Conservation (phyloP, 345 rosid species). For the Anastatica hierochuntica region DNA sequence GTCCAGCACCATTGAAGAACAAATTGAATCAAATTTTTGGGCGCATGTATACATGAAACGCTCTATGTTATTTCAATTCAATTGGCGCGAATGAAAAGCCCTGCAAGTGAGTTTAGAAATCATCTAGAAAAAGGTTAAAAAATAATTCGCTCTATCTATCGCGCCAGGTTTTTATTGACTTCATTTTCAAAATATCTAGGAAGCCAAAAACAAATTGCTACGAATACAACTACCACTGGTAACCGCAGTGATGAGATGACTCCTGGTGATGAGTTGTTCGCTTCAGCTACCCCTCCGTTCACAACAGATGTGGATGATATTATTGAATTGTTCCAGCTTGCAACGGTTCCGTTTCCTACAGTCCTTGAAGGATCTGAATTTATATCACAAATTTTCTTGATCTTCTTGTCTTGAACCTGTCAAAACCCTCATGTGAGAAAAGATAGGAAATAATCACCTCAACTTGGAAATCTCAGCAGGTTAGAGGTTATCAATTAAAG, state of each 20-base stretch:
- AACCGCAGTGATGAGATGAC: constrained; percentile 73
- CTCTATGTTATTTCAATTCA: not conserved
- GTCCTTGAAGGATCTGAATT: constrained; percentile 52
- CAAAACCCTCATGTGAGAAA: constrained; percentile 12
- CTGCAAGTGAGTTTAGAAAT: too few relatives aligned
- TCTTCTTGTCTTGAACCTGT: constrained; percentile 96
- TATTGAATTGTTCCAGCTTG: constrained; percentile 45
- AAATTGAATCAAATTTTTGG: not conserved
- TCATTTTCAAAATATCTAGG: not conserved
- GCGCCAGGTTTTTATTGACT: too few relatives aligned
- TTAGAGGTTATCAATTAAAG: not conserved
- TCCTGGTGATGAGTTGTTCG: constrained; percentile 37
- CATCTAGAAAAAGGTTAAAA: too few relatives aligned
- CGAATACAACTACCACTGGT: constrained; percentile 75
- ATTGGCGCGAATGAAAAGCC: not conserved
- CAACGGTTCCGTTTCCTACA: constrained; percentile 55
- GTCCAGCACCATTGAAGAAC: constrained; percentile 1
- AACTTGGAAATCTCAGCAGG: constrained; percentile 2
- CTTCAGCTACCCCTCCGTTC: constrained; percentile 58
- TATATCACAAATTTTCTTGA: constrained; percentile 74
- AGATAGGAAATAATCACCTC: not conserved
- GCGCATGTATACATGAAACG: not conserved
- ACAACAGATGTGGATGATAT: too few relatives aligned
- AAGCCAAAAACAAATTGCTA: not conserved
- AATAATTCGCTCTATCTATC: too few relatives aligned